Evolutionary conservation across 805 yeast species (phyloP).

Genomic region (Helenozyma baotianmanensis): DNA sequence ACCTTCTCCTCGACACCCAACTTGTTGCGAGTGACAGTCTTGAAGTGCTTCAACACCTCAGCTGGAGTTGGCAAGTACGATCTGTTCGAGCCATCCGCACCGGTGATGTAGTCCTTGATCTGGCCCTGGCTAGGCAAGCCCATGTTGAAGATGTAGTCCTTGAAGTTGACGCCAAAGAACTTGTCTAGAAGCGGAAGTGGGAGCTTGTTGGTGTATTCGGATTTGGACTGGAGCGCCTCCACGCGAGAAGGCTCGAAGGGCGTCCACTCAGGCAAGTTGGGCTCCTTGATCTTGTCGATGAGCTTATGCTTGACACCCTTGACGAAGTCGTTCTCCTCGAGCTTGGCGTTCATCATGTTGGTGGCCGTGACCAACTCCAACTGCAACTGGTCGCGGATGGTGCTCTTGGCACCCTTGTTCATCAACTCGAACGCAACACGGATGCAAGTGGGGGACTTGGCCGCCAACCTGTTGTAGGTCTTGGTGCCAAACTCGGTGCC

Average conservation of each 20-base stretch:
- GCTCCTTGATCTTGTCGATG: conserved; percentile 54
- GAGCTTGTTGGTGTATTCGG: conserved; percentile 16
- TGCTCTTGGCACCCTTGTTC: conserved; percentile 52
- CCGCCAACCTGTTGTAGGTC: conserved; percentile 50
- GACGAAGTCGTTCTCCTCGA: conserved; percentile 54
- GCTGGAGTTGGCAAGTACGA: conserved; percentile 62
- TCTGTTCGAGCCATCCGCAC: conserved; percentile 61
- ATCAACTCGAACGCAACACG: conserved; percentile 67
- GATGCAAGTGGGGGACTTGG: conserved; percentile 76
- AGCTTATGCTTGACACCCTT: conserved; percentile 63
- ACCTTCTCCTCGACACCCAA: conserved; percentile 61
- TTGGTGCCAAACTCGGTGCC: conserved; percentile 63
- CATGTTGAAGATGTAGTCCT: conserved; percentile 55
- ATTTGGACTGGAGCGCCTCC: conserved; percentile 14
- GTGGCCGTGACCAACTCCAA: conserved; percentile 75
- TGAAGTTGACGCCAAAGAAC: conserved; percentile 37
- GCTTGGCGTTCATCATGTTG: conserved; percentile 56
- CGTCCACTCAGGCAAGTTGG: conserved; percentile 46
- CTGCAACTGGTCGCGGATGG: conserved; percentile 62
- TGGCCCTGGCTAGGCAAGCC: conserved; percentile 76
- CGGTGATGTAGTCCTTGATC: conserved; percentile 62
- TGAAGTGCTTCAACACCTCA: conserved; percentile 66
- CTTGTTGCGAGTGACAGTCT: conserved; percentile 43
- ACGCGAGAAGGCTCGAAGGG: conserved; percentile 25
- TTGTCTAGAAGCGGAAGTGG: conserved; percentile 32